Conservation (phyloP, 2,329 filamentous ascomycete species). For the Thermomyces lanuginosus region DNA sequence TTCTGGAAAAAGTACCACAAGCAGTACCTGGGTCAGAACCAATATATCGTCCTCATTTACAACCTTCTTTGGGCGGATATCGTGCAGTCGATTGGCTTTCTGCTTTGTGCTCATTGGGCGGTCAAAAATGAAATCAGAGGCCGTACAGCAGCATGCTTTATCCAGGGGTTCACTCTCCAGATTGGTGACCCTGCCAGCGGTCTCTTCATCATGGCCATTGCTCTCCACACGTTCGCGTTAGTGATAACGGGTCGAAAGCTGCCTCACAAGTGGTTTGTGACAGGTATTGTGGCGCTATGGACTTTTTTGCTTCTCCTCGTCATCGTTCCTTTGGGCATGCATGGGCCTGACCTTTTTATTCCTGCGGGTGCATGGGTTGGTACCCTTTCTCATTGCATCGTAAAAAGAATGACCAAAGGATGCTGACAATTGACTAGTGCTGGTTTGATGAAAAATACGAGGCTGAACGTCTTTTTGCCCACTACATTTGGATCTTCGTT, state of each 20-base stretch:
- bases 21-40: constrained; percentile 37
- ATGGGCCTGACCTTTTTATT: constrained; percentile 29
- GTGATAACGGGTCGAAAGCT: constrained; percentile 33
- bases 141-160: constrained; percentile 30
- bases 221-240: constrained; percentile 36
- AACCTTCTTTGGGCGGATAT: constrained; percentile 36
- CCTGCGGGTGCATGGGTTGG: constrained; percentile 37
- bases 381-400: constrained; percentile 4
- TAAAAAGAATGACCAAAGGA: not conserved
- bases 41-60: constrained; percentile 37
- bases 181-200: constrained; percentile 37
- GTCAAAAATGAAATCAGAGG: constrained; percentile 28
- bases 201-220: constrained; percentile 39
- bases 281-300: constrained; percentile 31
- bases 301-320: constrained; percentile 30
- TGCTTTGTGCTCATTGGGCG: constrained; percentile 32
- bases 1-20: constrained; percentile 34
- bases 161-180: constrained; percentile 37
- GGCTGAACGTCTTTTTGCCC: constrained; percentile 32
- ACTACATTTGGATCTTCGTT: constrained; percentile 40
- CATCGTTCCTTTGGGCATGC: constrained; percentile 28
- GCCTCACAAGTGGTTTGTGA: constrained; percentile 29
- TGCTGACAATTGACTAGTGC: constrained; percentile 24
- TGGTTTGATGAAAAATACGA: constrained; percentile 33
- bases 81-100: constrained; percentile 33